Conservation (phyloP, 2,329 filamentous ascomycete species). For the Botrytis galanthina region DNA sequence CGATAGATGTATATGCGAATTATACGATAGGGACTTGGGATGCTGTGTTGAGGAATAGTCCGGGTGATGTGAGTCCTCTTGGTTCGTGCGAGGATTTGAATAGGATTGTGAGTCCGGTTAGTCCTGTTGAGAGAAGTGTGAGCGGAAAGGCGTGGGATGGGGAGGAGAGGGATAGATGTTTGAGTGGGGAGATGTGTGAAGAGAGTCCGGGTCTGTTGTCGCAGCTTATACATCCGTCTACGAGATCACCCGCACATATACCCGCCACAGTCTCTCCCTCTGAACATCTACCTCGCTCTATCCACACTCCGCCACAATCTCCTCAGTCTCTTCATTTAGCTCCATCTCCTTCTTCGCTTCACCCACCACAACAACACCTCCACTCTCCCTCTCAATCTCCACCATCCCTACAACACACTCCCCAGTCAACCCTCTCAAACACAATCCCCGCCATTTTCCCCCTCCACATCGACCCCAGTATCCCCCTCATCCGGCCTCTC, state of each 20-base stretch:
- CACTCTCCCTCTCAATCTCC: neutral
- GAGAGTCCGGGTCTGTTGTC: neutral
- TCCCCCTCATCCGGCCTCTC: neutral
- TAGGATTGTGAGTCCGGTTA: neutral
- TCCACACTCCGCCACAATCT: neutral
- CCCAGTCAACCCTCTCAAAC: no score
- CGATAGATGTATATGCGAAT: neutral
- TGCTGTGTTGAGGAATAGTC: neutral
- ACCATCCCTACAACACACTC: neutral
- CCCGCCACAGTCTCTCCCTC: neutral
- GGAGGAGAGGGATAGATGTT: neutral
- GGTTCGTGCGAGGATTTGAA: neutral
- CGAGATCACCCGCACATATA: neutral
- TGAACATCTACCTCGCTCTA: neutral
- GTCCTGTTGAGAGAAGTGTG: neutral
- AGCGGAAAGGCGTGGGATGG: neutral
- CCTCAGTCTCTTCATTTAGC: neutral
- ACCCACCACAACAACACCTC: neutral
- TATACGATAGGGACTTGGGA: neutral
- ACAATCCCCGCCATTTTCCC: accelerated
- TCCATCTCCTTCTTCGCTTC: no score
- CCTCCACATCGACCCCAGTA: neutral
- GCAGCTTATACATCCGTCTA: neutral
- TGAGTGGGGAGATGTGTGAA: neutral
- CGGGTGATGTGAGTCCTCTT: neutral